Evolutionary conservation across 2,329 filamentous ascomycete species (phyloP).

Genomic region (Aspergillus ochraceoroseus): DNA sequence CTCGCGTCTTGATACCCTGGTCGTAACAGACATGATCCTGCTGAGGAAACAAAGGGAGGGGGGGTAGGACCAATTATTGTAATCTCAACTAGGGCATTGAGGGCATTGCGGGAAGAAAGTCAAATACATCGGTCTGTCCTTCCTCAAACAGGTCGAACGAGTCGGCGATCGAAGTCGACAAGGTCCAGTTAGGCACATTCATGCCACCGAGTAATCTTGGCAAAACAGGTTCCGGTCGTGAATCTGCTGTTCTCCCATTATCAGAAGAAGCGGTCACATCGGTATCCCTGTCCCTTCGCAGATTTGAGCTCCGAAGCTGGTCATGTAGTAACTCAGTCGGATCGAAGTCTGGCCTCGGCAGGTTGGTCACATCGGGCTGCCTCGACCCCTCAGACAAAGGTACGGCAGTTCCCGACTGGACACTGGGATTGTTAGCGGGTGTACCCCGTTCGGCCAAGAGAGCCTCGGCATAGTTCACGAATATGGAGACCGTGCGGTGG

Average conservation of each 20-base stretch:
- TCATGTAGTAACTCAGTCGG: conserved; percentile 1
- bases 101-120: conserved; percentile 36
- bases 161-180: conserved; percentile 36
- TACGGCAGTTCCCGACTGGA: not conserved
- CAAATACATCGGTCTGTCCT: conserved; percentile 36
- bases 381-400: not conserved
- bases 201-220: conserved; percentile 27
- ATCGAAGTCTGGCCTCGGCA: conserved; percentile 5
- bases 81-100: conserved; percentile 22
- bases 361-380: not conserved
- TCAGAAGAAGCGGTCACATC: conserved; percentile 19
- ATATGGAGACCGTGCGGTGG: conserved; percentile 37
- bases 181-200: conserved; percentile 35
- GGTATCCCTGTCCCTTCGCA: conserved; percentile 18
- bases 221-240: conserved; percentile 19
- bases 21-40: too few relatives aligned
- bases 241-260: conserved; percentile 18
- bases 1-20: too few relatives aligned
- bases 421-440: not conserved
- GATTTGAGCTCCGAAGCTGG: not conserved
- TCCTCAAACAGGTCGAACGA: conserved; percentile 37
- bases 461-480: conserved; percentile 35
- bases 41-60: too few relatives aligned
- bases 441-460: conserved; percentile 28
- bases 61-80: too few relatives aligned